These are phyloP conservation scores for Umbellularia californica DNA, from an alignment of 164 flowering plant species.

Conservation along the genomic window DNA sequence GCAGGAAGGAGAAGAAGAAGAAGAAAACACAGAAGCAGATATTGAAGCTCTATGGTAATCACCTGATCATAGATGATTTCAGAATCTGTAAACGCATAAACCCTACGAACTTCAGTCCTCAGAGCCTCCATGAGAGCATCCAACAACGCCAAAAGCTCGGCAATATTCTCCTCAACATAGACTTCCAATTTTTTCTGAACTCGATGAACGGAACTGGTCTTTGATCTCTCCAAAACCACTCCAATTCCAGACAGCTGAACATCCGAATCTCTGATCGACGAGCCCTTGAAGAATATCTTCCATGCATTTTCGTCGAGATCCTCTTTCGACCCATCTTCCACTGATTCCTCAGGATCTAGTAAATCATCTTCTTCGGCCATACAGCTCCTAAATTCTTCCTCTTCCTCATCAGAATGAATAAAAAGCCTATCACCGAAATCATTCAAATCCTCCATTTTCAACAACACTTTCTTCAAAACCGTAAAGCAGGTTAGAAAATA, in stretches of 20 bases:
- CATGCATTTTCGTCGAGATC: slow-evolving; percentile 45
- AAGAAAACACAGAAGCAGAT: not conserved
- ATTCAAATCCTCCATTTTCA: slow-evolving; percentile 30
- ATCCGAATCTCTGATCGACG: slow-evolving; percentile 49
- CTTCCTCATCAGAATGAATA: slow-evolving; percentile 40
- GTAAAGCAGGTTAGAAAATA: not conserved
- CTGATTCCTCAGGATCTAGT: slow-evolving; percentile 43
- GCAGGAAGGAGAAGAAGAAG: not conserved
- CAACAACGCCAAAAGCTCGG: slow-evolving; percentile 76
- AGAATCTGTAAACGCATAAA: slow-evolving; percentile 73
- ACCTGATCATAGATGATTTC: slow-evolving; percentile 62
- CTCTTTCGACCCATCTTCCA: slow-evolving; percentile 27
- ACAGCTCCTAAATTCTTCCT: slow-evolving; percentile 78
- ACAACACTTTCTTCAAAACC: slow-evolving; percentile 2
- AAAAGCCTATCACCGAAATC: slow-evolving; percentile 9
- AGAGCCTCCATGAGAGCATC: slow-evolving; percentile 68
- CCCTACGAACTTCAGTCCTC: slow-evolving; percentile 34
- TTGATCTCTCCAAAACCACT: slow-evolving; percentile 59
- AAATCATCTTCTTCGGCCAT: slow-evolving; percentile 52
- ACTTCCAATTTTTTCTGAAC: slow-evolving; percentile 86
- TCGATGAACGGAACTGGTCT: slow-evolving; percentile 29
- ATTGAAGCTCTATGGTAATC: slow-evolving; percentile 4
- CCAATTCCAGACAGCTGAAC: slow-evolving; percentile 76
- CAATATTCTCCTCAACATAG: slow-evolving; percentile 69
- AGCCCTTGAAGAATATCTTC: slow-evolving; percentile 77